Evolutionary conservation across 148 eudicot species (phyloP).

Genomic region (Silene latifolia): DNA sequence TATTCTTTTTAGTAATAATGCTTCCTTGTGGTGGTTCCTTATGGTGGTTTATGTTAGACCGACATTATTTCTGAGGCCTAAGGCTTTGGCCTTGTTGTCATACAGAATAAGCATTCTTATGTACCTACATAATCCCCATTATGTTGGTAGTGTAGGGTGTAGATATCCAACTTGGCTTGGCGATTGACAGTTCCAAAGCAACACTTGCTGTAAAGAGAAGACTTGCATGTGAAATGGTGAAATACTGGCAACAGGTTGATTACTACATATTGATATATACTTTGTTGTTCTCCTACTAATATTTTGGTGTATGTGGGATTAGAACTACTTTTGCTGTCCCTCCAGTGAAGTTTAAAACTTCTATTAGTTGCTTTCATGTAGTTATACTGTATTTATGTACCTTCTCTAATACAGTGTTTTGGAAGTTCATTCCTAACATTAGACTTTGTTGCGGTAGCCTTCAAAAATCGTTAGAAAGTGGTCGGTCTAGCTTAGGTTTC

Average conservation of each 20-base stretch:
- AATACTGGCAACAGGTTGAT: conserved; percentile 96
- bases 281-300: neutral
- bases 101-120: neutral
- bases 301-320: neutral
- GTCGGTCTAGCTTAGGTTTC: neutral
- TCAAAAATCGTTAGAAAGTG: neutral
- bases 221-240: conserved; percentile 98
- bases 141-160: conserved; percentile 30
- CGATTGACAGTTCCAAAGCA: conserved; percentile 95
- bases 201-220: conserved; percentile 98
- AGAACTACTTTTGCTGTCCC: too few relatives aligned
- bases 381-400: neutral
- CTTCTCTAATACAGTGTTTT: neutral
- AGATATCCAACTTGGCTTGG: conserved; percentile 94
- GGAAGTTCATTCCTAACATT: neutral
- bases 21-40: too few relatives aligned
- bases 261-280: neutral
- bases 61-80: neutral
- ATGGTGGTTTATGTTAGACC: neutral
- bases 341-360: neutral
- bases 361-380: neutral
- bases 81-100: neutral
- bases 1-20: neutral
- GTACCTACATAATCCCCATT: neutral
- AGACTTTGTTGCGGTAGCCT: neutral